Conservation (phyloP, 108 stramenopile genomes). For the Nitzschia palea region DNA sequence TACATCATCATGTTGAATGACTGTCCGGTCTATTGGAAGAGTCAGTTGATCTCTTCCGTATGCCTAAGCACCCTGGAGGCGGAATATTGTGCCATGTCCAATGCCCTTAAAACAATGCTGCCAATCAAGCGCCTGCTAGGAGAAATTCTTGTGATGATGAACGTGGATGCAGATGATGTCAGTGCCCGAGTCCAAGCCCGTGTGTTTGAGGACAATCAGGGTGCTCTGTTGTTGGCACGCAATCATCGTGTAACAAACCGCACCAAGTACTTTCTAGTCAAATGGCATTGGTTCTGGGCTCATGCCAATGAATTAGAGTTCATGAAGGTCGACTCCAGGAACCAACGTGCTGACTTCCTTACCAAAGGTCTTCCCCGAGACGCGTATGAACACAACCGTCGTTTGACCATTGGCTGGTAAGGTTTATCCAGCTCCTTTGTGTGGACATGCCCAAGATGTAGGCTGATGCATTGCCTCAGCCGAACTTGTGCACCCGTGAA, state of each 20-base stretch:
- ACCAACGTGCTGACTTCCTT: constrained; percentile 8
- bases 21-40: constrained; percentile 36
- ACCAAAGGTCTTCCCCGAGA: constrained; percentile 19
- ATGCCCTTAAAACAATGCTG: constrained; percentile 17
- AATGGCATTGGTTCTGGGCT: constrained; percentile 30
- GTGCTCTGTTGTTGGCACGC: neutral
- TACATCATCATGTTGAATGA: constrained; percentile 18
- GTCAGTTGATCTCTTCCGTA: constrained; percentile 24
- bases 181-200: neutral
- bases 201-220: constrained; percentile 33
- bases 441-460: too few relatives aligned
- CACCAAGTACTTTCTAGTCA: constrained; percentile 15
- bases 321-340: neutral
- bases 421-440: too few relatives aligned
- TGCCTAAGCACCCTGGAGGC: constrained; percentile 40
- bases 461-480: too few relatives aligned
- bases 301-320: neutral
- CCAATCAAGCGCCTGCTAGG: constrained; percentile 5
- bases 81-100: constrained; percentile 32
- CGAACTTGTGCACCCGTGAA: too few relatives aligned
- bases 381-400: constrained; percentile 14
- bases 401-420: constrained; percentile 16
- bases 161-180: neutral
- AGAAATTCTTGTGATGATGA: neutral
- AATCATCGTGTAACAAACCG: constrained; percentile 22